Percentiles rank a stretch among this genome's conserved stretches.
These are phyloP conservation scores for Fragosphaeria purpurea DNA, from an alignment of 2,329 filamentous ascomycete genomes.

Conservation along the genomic window DNA sequence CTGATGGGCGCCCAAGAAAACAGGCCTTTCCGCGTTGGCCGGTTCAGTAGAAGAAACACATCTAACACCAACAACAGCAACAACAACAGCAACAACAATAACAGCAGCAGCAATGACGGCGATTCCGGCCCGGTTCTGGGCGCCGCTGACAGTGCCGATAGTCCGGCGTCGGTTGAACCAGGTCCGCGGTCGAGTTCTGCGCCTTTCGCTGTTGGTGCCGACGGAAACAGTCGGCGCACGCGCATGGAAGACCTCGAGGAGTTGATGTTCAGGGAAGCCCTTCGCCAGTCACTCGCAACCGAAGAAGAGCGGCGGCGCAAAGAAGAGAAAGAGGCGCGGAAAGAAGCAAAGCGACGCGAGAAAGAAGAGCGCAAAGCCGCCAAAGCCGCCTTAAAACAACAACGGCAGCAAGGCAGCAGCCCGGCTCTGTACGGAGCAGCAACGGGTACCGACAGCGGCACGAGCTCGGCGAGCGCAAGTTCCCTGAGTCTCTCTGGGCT, in stretches of 20 bases:
- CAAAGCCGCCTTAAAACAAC: slow-evolving; percentile 45
- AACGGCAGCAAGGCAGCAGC: slow-evolving; percentile 25
- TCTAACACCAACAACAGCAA: slow-evolving; percentile 16
- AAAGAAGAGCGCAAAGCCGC: slow-evolving; percentile 74
- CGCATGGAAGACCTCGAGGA: slow-evolving; percentile 86
- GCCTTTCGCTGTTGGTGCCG: slow-evolving; percentile 14
- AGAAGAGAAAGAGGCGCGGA: slow-evolving; percentile 68
- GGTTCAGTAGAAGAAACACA: slow-evolving; percentile 48
- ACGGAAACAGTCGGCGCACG: slow-evolving; percentile 23
- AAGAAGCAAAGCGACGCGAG: slow-evolving; percentile 74
- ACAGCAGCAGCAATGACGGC: slow-evolving; percentile 16
- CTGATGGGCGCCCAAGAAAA: slow-evolving; percentile 59
- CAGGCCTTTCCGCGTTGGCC: slow-evolving; percentile 42
- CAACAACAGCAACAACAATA: no score
- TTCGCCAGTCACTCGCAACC: slow-evolving; percentile 77
- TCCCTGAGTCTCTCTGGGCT: slow-evolving; percentile 53
- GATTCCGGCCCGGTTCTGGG: slow-evolving; percentile 18
- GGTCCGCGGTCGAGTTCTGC: slow-evolving; percentile 22
- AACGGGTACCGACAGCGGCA: slow-evolving; percentile 25
- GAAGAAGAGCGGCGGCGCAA: slow-evolving; percentile 89
- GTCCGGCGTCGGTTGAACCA: slow-evolving; percentile 23
- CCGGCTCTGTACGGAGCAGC: slow-evolving; percentile 29
- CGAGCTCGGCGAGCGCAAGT: slow-evolving; percentile 50
- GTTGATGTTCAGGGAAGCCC: slow-evolving; percentile 98
- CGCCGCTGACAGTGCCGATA: slow-evolving; percentile 13